Conservation (phyloP, 1,284 basidiomycete genomes). For the Melampsora americana region DNA sequence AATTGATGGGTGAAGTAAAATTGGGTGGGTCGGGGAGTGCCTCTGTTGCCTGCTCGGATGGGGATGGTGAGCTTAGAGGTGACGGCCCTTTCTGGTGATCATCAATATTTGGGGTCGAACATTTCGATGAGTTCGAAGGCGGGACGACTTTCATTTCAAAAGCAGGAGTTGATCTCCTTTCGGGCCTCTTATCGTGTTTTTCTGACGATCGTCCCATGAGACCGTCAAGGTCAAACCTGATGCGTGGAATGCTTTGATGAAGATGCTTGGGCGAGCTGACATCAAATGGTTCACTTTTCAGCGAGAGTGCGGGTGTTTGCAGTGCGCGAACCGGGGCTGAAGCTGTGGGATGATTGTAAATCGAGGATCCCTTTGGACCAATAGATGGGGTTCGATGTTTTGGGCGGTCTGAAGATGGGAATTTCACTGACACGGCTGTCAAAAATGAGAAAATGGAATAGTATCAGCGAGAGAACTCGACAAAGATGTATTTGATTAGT, state of each 20-base stretch:
- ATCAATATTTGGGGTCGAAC: neutral
- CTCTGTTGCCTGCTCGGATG: neutral
- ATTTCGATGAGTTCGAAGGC: neutral
- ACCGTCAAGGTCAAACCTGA: neutral
- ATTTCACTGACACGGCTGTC: constrained; percentile 1
- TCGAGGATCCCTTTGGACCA: neutral
- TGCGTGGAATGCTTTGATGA: neutral
- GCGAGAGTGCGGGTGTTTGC: constrained; percentile 20
- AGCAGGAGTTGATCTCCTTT: neutral
- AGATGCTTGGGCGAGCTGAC: neutral
- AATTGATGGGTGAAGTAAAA: neutral
- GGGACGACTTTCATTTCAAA: neutral
- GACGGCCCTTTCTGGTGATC: neutral
- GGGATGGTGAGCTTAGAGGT: neutral
- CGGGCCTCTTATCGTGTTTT: neutral
- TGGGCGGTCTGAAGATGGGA: neutral
- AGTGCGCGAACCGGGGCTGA: constrained; percentile 5
- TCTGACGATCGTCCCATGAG: neutral
- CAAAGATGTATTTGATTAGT: neutral
- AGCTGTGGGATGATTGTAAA: constrained; percentile 10
- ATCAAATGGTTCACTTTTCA: constrained; percentile 36
- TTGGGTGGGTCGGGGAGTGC: neutral
- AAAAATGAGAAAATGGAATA: neutral
- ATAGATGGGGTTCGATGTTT: neutral
- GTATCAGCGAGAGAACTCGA: neutral